These are phyloP conservation scores for Backusella parvicylindrica DNA, from an alignment of 192 early-diverging fungal species.

Conservation along the genomic window DNA sequence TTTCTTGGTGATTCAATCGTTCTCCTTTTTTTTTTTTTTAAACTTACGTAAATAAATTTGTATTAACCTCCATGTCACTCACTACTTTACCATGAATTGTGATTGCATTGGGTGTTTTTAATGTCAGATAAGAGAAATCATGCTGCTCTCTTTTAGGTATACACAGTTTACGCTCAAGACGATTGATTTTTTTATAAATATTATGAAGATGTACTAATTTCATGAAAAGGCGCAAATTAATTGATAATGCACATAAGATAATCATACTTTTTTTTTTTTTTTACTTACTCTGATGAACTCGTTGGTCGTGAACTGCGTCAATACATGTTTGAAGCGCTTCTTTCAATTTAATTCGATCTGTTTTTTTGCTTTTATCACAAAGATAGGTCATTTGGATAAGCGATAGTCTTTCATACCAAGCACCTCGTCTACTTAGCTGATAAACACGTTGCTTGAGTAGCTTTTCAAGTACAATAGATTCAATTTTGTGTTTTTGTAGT, in stretches of 20 bases:
- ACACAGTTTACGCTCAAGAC: constrained; percentile 41
- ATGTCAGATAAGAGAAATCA: constrained; percentile 42
- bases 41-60: no score
- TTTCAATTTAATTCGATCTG: constrained; percentile 8
- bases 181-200: constrained; percentile 41
- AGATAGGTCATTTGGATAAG: constrained; percentile 57
- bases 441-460: constrained; percentile 57
- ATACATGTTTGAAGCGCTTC: constrained; percentile 53
- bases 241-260: neutral
- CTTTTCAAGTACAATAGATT: constrained; percentile 50
- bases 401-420: constrained; percentile 66
- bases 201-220: constrained; percentile 41
- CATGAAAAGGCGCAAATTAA: no score
- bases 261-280: neutral
- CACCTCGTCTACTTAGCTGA: constrained; percentile 49
- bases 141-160: constrained; percentile 46
- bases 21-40: constrained; percentile 20
- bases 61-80: no score
- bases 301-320: constrained; percentile 52
- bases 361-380: constrained; percentile 10
- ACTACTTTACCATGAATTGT: constrained; percentile 30
- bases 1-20: constrained; percentile 25
- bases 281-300: constrained; percentile 52
- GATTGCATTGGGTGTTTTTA: constrained; percentile 35
- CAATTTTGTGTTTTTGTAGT: constrained; percentile 51